A percentile compares a stretch with the other conserved stretches of the same genome.
phyloP scores from a whole-genome alignment of 164 flowering plant genomes.

The Hamamelis virginiana region DNA sequence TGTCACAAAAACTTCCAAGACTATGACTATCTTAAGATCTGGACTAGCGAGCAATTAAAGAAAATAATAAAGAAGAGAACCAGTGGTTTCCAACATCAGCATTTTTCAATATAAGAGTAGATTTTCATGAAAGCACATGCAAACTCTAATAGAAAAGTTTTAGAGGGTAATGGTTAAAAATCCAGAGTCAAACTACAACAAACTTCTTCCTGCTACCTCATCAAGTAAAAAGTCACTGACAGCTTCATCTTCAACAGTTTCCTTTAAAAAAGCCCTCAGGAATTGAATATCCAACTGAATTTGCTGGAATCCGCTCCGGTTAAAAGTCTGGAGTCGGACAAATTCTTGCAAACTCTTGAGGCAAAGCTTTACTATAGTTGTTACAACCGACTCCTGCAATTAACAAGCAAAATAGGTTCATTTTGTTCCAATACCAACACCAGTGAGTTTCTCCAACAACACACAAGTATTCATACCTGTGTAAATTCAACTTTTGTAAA shows the following conservation, averaged over 20 bases:
- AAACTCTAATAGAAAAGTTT: background rate
- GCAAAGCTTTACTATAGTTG: slow-evolving; percentile 73
- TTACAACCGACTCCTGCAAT: slow-evolving; percentile 79
- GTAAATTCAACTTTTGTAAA: slow-evolving; percentile 91
- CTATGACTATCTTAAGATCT: too few relatives aligned
- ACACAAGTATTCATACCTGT: slow-evolving; percentile 49
- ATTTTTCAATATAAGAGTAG: too few relatives aligned
- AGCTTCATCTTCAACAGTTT: slow-evolving; percentile 81
- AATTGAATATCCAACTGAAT: slow-evolving; percentile 94
- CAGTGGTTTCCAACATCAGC: too few relatives aligned
- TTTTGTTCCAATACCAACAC: background rate
- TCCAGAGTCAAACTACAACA: background rate
- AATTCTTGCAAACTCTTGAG: slow-evolving; percentile 94
- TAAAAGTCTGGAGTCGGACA: slow-evolving; percentile 88
- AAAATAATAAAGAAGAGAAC: too few relatives aligned
- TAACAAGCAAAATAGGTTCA: slow-evolving; percentile 14
- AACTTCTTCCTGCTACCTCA: slow-evolving; percentile 54
- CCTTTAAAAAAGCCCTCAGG: slow-evolving; percentile 69
- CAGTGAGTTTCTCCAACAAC: background rate
- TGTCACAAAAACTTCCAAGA: too few relatives aligned
- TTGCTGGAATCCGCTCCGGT: slow-evolving; percentile 97
- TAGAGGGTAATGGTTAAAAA: background rate
- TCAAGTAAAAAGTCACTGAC: slow-evolving; percentile 88
- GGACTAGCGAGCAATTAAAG: too few relatives aligned
- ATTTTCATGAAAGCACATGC: too few relatives aligned